Conservation (phyloP, 2,329 filamentous ascomycete genomes). For the Alternaria solani region DNA sequence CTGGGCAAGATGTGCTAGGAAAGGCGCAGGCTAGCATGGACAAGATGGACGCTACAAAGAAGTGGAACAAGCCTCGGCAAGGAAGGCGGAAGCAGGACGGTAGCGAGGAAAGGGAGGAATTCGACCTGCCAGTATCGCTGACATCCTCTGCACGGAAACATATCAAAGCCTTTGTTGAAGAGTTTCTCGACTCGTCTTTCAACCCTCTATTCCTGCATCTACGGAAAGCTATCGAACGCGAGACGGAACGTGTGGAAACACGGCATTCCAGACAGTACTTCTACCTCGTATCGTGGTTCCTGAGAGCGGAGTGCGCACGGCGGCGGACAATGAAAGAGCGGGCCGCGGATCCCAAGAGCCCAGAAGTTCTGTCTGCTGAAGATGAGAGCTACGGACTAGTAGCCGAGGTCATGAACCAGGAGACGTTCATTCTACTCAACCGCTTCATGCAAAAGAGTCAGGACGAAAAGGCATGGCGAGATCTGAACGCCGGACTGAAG, state of each 20-base stretch:
- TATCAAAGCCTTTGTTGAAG: slow-evolving; percentile 83
- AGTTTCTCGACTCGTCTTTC: slow-evolving; percentile 94
- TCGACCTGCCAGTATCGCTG: slow-evolving; percentile 76
- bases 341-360: slow-evolving; percentile 56
- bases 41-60: slow-evolving; percentile 92
- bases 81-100: slow-evolving; percentile 51
- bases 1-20: slow-evolving; percentile 84
- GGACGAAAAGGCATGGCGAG: slow-evolving; percentile 86
- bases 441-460: slow-evolving; percentile 79
- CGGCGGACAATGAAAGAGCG: slow-evolving; percentile 65
- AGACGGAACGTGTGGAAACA: slow-evolving; percentile 80
- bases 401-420: slow-evolving; percentile 89
- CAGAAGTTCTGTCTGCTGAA: slow-evolving; percentile 55
- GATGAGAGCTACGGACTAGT: slow-evolving; percentile 84
- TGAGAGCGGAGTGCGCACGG: slow-evolving; percentile 81
- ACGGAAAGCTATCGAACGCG: slow-evolving; percentile 87
- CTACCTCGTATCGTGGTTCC: slow-evolving; percentile 91
- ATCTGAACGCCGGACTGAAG: slow-evolving; percentile 86
- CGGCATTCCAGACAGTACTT: slow-evolving; percentile 88
- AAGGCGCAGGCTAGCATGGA: slow-evolving; percentile 76
- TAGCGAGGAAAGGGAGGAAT: slow-evolving; percentile 63
- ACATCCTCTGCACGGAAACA: slow-evolving; percentile 77
- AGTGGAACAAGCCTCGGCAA: slow-evolving; percentile 82
- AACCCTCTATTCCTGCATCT: slow-evolving; percentile 86
- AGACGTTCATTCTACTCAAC: slow-evolving; percentile 91